Evolutionary conservation across 352 stramenopile species (phyloP).

Genomic region (Pythium pyrilobum): DNA sequence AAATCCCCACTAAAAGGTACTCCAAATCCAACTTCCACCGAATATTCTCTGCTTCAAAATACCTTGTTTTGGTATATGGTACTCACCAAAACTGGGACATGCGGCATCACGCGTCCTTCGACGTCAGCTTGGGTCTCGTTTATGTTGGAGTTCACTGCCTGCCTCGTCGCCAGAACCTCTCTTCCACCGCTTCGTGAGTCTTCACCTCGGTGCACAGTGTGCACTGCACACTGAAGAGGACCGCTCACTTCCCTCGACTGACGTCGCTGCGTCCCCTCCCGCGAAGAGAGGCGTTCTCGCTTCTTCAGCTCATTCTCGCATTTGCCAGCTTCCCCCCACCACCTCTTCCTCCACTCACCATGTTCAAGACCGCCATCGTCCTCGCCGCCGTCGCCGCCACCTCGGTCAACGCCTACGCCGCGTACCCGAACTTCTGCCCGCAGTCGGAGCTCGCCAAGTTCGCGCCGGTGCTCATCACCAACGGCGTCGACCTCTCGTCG

Average conservation of each 20-base stretch:
- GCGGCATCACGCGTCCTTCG: conserved; percentile 3
- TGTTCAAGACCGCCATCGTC: conserved; percentile 19
- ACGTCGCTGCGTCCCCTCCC: too few species aligned
- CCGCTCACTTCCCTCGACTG: background rate
- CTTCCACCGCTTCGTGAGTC: background rate
- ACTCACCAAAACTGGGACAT: background rate
- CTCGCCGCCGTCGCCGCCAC: conserved; percentile 10
- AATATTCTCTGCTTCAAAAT: background rate
- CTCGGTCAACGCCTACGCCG: conserved; percentile 9
- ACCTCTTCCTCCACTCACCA: background rate
- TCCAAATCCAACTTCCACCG: too few species aligned
- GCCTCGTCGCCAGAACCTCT: background rate
- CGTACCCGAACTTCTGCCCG: conserved; percentile 9
- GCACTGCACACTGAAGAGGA: too few species aligned
- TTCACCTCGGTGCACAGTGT: too few species aligned
- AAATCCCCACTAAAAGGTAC: too few species aligned
- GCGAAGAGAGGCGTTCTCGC: background rate
- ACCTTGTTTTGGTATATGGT: background rate
- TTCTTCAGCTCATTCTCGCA: conserved; percentile 12
- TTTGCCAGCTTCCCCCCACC: conserved; percentile 14
- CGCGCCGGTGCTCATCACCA: conserved; percentile 4
- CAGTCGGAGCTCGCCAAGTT: conserved; percentile 12
- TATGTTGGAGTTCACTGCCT: background rate
- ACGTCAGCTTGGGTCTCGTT: background rate
- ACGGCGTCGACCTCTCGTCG: conserved; percentile 7